Conservation (phyloP, 495 filamentous ascomycete species). For the Thermothielavioides terrestris region DNA sequence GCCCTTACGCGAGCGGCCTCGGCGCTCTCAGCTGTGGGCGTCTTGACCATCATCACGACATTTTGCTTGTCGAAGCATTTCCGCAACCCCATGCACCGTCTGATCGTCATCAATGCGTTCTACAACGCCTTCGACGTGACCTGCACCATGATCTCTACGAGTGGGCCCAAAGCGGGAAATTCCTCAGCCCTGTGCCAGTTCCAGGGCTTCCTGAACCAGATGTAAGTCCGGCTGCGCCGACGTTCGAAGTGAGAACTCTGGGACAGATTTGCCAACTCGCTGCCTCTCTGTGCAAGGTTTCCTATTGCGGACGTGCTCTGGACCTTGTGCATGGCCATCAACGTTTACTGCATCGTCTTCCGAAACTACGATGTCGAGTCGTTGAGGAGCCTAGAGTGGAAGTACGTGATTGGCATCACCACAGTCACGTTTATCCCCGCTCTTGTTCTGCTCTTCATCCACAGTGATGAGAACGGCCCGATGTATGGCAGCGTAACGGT, state of each 20-base stretch:
- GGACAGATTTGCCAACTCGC: neutral
- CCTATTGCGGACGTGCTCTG: conserved; percentile 42
- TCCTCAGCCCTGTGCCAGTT: conserved; percentile 37
- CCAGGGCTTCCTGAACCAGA: conserved; percentile 41
- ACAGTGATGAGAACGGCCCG: conserved; percentile 27
- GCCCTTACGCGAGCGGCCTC: conserved; percentile 35
- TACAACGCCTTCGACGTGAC: conserved; percentile 40
- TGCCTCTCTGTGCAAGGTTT: conserved; percentile 27
- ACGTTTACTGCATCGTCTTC: conserved; percentile 41
- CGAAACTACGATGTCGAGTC: conserved; percentile 32
- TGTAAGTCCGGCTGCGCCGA: no score
- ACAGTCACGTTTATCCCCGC: conserved; percentile 36
- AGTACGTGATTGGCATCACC: conserved; percentile 32
- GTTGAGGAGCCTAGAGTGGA: conserved; percentile 34
- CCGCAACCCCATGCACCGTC: conserved; percentile 40
- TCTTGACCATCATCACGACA: conserved; percentile 33
- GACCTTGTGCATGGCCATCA: conserved; percentile 41
- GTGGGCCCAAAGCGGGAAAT: conserved; percentile 32
- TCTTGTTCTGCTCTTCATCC: conserved; percentile 36
- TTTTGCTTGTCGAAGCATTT: conserved; percentile 34
- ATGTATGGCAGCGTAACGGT: conserved; percentile 40
- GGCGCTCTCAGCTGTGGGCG: conserved; percentile 31
- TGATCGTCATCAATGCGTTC: conserved; percentile 42
- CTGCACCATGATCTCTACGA: conserved; percentile 39
- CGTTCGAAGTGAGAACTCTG: no score